These are phyloP conservation scores for Hyphopichia fennica DNA, from an alignment of 1,139 yeast species.

Conservation along the genomic window DNA sequence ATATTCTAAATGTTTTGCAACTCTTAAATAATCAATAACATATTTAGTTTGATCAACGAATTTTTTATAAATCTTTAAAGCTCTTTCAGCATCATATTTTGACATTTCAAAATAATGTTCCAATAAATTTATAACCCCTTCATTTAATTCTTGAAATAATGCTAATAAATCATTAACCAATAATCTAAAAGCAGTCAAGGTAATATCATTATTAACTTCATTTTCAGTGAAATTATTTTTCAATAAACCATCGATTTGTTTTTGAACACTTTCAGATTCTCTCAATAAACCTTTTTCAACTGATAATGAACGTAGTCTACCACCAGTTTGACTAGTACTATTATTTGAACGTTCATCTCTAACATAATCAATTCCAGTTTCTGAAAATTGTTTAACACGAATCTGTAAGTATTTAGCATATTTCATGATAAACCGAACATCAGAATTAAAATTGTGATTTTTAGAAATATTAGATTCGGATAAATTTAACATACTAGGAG, in stretches of 20 bases:
- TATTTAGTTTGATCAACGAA: slow-evolving; percentile 86
- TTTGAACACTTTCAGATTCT: slow-evolving; percentile 82
- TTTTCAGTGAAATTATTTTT: slow-evolving; percentile 72
- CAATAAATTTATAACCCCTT: slow-evolving; percentile 88
- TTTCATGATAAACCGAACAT: slow-evolving; percentile 61
- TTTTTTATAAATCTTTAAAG: slow-evolving; percentile 76
- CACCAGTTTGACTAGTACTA: slow-evolving; percentile 47
- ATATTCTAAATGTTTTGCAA: slow-evolving; percentile 85
- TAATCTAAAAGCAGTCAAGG: slow-evolving; percentile 80
- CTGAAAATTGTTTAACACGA: slow-evolving; percentile 67
- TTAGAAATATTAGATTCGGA: slow-evolving; percentile 30
- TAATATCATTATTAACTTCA: slow-evolving; percentile 79
- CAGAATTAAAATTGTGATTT: slow-evolving; percentile 41
- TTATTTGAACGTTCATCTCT: slow-evolving; percentile 62
- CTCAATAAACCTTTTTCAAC: slow-evolving; percentile 83
- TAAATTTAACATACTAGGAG: slow-evolving; percentile 56
- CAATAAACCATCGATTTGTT: slow-evolving; percentile 73
- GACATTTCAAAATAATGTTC: slow-evolving; percentile 96
- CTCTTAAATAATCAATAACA: slow-evolving; percentile 82
- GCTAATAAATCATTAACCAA: slow-evolving; percentile 84
- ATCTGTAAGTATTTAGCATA: slow-evolving; percentile 72
- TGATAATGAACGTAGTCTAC: slow-evolving; percentile 60
- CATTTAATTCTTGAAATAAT: slow-evolving; percentile 85
- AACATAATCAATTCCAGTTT: slow-evolving; percentile 73
- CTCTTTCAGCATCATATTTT: slow-evolving; percentile 80